Evolutionary conservation across 2,329 filamentous ascomycete species (phyloP).

Genomic region (Penicillium freii): DNA sequence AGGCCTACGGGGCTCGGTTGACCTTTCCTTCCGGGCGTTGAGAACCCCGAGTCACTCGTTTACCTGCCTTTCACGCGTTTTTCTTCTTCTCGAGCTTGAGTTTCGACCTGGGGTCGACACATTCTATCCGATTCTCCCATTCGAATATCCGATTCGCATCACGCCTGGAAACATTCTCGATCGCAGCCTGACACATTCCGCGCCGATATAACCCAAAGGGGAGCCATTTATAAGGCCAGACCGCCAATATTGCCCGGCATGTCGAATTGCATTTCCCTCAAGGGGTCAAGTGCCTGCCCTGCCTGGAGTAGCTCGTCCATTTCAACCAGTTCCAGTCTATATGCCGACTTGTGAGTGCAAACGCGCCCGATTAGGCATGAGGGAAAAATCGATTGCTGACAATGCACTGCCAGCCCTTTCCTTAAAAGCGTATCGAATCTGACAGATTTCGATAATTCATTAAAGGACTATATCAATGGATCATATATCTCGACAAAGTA

Average conservation of each 20-base stretch:
- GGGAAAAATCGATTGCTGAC: conserved; percentile 25
- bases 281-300: conserved; percentile 67
- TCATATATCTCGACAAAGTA: conserved; percentile 78
- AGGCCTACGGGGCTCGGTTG: conserved; percentile 22
- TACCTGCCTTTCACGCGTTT: conserved; percentile 16
- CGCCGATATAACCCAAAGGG: conserved; percentile 4
- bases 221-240: background rate
- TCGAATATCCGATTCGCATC: conserved; percentile 5
- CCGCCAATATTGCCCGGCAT: conserved; percentile 32
- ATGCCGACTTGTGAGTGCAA: conserved; percentile 62
- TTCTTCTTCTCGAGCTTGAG: conserved; percentile 16
- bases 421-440: conserved; percentile 75
- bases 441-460: conserved; percentile 70
- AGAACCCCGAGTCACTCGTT: conserved; percentile 25
- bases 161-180: background rate
- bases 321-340: conserved; percentile 59
- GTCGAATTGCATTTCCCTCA: conserved; percentile 62
- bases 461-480: conserved; percentile 70
- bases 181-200: conserved; percentile 23
- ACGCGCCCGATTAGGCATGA: conserved; percentile 25
- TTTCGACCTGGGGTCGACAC: conserved; percentile 15
- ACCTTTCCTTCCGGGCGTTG: conserved; percentile 21
- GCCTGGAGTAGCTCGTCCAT: conserved; percentile 72
- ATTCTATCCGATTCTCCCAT: background rate
- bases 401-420: conserved; percentile 65